A percentile compares a stretch with the other conserved stretches of the same genome.
Evolutionary conservation across 495 filamentous ascomycete species (phyloP).

Genomic region (Amniculicola lignicola): DNA sequence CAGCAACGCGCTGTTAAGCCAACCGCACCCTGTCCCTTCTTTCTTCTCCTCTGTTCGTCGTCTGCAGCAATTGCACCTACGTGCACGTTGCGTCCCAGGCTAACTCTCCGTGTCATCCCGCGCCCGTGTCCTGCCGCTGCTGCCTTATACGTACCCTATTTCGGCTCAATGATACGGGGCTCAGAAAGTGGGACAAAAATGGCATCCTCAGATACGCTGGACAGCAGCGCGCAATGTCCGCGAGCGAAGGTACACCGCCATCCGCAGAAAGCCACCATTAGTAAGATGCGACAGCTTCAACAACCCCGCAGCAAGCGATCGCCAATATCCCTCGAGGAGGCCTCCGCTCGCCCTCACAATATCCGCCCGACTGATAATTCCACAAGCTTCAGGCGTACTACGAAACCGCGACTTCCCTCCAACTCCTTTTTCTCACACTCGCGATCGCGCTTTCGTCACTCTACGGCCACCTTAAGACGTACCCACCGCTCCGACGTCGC

Average conservation of each 20-base stretch:
- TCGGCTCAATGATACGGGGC: background rate
- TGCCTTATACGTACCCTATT: background rate
- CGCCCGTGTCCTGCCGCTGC: background rate
- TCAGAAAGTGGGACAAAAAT: background rate
- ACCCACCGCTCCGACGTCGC: slow-evolving; percentile 1
- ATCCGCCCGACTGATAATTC: slow-evolving; percentile 9
- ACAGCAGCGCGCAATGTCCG: background rate
- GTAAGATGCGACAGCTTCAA: background rate
- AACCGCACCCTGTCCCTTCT: background rate
- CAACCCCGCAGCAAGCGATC: background rate
- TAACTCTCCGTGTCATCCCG: background rate
- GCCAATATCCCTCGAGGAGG: background rate
- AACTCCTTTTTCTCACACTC: background rate
- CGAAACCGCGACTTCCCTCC: background rate
- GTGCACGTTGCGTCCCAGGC: background rate
- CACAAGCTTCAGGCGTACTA: background rate
- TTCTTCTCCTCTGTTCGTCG: background rate
- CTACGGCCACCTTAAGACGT: background rate
- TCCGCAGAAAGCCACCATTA: background rate
- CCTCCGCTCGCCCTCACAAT: background rate
- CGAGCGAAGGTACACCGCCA: background rate
- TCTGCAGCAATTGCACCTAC: background rate
- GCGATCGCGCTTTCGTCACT: background rate
- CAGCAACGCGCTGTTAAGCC: too few species aligned
- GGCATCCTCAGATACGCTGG: background rate